A percentile compares a stretch with the other conserved stretches of the same genome.
These are phyloP conservation scores for Dysphania ambrosioides DNA, from an alignment of 148 eudicot genomes.

Conservation along the genomic window DNA sequence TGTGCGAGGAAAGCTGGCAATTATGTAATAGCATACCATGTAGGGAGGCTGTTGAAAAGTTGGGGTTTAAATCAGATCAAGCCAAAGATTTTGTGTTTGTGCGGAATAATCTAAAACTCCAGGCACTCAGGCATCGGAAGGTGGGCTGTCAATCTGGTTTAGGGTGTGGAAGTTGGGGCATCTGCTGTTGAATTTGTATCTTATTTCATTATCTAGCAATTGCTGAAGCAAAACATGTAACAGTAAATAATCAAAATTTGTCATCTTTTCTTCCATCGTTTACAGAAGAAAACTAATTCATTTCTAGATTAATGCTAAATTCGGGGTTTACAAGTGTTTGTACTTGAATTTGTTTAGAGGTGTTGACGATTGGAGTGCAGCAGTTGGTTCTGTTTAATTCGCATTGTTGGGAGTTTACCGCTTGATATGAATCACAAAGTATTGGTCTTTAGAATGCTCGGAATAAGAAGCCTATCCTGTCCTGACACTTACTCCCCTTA, in stretches of 20 bases:
- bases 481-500: neutral
- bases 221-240: neutral
- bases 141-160: slow-evolving; percentile 3
- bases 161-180: neutral
- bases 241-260: neutral
- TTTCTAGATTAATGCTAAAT: neutral
- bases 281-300: neutral
- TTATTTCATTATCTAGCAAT: neutral
- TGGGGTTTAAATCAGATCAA: slow-evolving; percentile 29
- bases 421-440: neutral
- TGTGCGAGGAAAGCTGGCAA: slow-evolving; percentile 36
- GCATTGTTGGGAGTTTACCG: neutral
- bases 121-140: slow-evolving; percentile 28
- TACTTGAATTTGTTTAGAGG: neutral
- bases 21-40: slow-evolving; percentile 32
- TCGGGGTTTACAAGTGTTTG: neutral
- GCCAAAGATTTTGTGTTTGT: slow-evolving; percentile 41
- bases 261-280: neutral
- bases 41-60: slow-evolving; percentile 24
- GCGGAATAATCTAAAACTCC: slow-evolving; percentile 38
- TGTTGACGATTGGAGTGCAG: neutral
- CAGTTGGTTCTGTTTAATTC: neutral
- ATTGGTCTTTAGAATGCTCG: neutral
- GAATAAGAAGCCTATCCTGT: neutral
- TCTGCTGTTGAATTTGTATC: neutral